Evolutionary conservation across 345 rosid genomes (phyloP).

Genomic region (Hibiscus trionum): DNA sequence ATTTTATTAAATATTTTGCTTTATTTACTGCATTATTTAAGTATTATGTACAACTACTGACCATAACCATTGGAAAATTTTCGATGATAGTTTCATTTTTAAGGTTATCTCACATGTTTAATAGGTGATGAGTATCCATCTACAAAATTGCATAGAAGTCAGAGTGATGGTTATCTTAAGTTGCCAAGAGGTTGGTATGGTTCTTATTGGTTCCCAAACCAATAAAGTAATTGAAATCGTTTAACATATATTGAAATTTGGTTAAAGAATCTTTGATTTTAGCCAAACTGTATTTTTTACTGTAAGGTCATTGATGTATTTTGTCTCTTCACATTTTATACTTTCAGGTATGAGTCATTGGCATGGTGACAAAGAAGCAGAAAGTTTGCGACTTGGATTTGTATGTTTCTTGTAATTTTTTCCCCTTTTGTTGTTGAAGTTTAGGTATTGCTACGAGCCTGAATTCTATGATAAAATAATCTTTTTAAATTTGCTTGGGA

Average conservation of each 20-base stretch:
- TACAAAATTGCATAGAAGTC: constrained; percentile 30
- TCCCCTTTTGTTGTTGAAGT: neutral
- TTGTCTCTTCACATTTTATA: constrained; percentile 7
- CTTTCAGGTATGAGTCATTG: constrained; percentile 56
- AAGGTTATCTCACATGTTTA: constrained; percentile 1
- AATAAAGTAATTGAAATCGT: neutral
- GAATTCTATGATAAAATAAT: neutral
- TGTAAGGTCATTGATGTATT: neutral
- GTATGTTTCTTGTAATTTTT: constrained; percentile 41
- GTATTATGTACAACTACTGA: neutral
- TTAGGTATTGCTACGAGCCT: neutral
- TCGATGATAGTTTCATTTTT: neutral
- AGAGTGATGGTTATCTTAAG: constrained; percentile 38
- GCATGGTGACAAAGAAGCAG: constrained; percentile 79
- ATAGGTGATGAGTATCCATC: constrained; percentile 40
- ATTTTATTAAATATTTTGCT: neutral
- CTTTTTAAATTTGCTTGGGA: neutral
- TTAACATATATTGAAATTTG: neutral
- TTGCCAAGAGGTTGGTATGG: constrained; percentile 46
- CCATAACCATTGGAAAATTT: neutral
- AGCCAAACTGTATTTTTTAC: neutral
- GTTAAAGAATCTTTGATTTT: neutral
- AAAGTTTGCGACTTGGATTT: constrained; percentile 66
- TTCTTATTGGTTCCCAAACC: constrained; percentile 8
- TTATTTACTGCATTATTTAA: neutral